These are phyloP conservation scores for Phyllosticta citribraziliensis DNA, from an alignment of 2,329 filamentous ascomycete species.

Conservation along the genomic window DNA sequence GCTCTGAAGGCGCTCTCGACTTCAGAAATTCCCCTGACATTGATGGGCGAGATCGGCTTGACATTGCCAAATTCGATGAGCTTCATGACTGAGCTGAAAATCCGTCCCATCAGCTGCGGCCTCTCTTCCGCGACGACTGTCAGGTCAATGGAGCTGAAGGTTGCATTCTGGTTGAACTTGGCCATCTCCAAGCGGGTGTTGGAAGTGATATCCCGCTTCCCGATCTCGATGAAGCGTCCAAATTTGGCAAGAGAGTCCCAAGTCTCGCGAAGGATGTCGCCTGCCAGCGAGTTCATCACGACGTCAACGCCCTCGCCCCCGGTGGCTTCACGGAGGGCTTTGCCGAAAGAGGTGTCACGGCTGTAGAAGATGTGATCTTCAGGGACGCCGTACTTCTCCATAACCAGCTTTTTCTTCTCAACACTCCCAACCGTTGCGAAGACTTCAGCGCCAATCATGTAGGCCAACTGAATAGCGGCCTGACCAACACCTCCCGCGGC, in stretches of 20 bases:
- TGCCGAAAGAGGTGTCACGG: conserved; percentile 20
- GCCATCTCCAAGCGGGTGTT: conserved; percentile 10
- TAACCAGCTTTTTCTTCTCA: conserved; percentile 19
- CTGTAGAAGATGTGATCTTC: conserved; percentile 24
- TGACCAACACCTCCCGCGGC: conserved; percentile 24
- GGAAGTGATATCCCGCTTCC: conserved; percentile 10
- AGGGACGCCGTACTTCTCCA: conserved; percentile 18
- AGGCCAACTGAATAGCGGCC: conserved; percentile 19
- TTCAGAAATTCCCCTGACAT: conserved; percentile 13
- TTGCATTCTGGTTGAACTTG: conserved; percentile 13
- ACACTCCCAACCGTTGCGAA: conserved; percentile 21
- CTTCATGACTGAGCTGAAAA: conserved; percentile 7
- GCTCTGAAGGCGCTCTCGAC: conserved; percentile 13
- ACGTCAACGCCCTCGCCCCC: conserved; percentile 24
- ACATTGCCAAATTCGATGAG: conserved; percentile 3
- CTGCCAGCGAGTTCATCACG: conserved; percentile 23
- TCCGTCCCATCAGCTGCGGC: not conserved
- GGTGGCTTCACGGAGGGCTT: conserved; percentile 18
- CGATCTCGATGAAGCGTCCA: conserved; percentile 21
- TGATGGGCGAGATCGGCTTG: conserved; percentile 4
- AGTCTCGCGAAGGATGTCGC: conserved; percentile 18
- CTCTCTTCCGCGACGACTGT: not conserved
- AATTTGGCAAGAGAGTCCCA: conserved; percentile 22
- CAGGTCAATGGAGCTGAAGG: conserved; percentile 9
- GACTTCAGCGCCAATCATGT: conserved; percentile 19